Evolutionary conservation across 2,329 filamentous ascomycete species (phyloP).

Genomic region (Xylariaceae sp.): DNA sequence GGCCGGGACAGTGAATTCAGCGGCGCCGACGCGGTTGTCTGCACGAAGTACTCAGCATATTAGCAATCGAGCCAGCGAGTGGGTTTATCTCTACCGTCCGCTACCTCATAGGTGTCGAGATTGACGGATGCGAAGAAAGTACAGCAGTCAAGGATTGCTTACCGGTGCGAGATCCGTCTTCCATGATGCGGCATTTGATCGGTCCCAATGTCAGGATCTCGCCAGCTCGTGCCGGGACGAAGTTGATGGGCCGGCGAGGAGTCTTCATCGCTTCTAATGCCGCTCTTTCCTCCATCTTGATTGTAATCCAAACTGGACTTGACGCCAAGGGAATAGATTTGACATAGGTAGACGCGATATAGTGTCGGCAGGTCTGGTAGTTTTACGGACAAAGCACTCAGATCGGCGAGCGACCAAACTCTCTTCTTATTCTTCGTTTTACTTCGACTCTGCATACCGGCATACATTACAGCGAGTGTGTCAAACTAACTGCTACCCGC

Average conservation of each 20-base stretch:
- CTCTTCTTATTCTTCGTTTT: no score
- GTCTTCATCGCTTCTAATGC: constrained; percentile 8
- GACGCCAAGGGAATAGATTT: background rate
- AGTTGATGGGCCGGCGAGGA: constrained; percentile 42
- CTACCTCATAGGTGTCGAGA: background rate
- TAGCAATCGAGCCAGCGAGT: background rate
- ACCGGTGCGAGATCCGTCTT: constrained; percentile 36
- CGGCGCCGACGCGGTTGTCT: constrained; percentile 20
- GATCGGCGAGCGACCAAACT: no score
- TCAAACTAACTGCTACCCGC: no score
- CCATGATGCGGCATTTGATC: constrained; percentile 39
- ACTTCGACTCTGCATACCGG: no score
- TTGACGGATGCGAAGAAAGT: background rate
- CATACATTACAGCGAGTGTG: no score
- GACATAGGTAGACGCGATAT: no score
- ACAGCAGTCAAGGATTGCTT: constrained; percentile 2
- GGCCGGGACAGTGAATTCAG: constrained; percentile 47
- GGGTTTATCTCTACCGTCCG: background rate
- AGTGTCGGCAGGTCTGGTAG: no score
- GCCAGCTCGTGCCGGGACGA: constrained; percentile 44
- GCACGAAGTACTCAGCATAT: background rate
- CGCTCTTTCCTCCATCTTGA: constrained; percentile 11
- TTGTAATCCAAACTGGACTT: background rate
- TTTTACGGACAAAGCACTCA: no score
- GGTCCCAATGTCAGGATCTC: constrained; percentile 48